Evolutionary conservation across 208 protist species (phyloP).

Genomic region (Trypanosoma platydactyli): DNA sequence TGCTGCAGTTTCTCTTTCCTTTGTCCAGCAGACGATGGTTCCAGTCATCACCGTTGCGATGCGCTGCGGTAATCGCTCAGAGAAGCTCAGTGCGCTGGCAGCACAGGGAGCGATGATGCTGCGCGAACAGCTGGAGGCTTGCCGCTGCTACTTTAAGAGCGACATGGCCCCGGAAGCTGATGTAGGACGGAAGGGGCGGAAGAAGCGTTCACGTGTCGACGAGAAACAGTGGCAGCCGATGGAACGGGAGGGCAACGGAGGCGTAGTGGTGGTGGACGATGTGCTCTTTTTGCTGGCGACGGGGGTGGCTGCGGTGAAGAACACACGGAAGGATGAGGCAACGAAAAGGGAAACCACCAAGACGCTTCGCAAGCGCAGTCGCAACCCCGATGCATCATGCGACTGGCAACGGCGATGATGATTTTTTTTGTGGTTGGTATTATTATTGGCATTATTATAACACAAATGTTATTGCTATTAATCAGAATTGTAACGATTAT

Average conservation of each 20-base stretch:
- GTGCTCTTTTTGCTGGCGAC: conserved; percentile 27
- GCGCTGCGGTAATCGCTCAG: conserved; percentile 42
- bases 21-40: conserved; percentile 39
- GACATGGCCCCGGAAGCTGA: neutral
- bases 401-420: neutral
- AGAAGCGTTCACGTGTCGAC: conserved; percentile 24
- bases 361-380: conserved; percentile 25
- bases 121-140: conserved; percentile 74
- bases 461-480: too few relatives aligned
- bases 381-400: conserved; percentile 5
- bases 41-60: conserved; percentile 57
- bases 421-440: too few relatives aligned
- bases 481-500: too few relatives aligned
- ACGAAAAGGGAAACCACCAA: conserved; percentile 16
- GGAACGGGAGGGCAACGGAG: neutral
- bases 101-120: conserved; percentile 56
- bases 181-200: neutral
- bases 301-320: conserved; percentile 4
- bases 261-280: conserved; percentile 24
- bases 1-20: conserved; percentile 27
- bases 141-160: conserved; percentile 16
- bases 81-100: conserved; percentile 56
- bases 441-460: too few relatives aligned
- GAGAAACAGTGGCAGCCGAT: neutral
- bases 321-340: conserved; percentile 17